These are phyloP conservation scores for Colletotrichum orbiculare DNA, from an alignment of 2,329 filamentous ascomycete genomes.

Conservation along the genomic window DNA sequence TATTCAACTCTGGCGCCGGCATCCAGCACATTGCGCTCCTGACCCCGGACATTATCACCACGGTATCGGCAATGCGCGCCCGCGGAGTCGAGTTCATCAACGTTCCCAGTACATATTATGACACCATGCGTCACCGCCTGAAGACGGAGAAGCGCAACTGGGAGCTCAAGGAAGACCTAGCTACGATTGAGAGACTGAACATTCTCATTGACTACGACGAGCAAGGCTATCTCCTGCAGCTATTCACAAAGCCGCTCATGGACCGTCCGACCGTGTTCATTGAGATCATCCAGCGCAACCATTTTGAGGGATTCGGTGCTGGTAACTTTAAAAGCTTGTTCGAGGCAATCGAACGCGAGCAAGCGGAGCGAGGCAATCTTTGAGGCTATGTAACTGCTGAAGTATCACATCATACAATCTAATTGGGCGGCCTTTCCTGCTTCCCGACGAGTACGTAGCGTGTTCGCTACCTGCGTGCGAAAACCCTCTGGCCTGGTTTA, in stretches of 20 bases:
- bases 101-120: slow-evolving; percentile 89
- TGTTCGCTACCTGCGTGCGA: no score
- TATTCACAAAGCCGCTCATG: slow-evolving; percentile 90
- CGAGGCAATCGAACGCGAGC: slow-evolving; percentile 94
- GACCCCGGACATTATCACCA: slow-evolving; percentile 81
- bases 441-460: no score
- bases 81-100: slow-evolving; percentile 93
- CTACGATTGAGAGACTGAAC: slow-evolving; percentile 79
- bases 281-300: slow-evolving; percentile 93
- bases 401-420: no score
- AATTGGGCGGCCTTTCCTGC: no score
- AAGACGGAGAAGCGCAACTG: slow-evolving; percentile 69
- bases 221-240: slow-evolving; percentile 81
- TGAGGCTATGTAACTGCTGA: slow-evolving; percentile 47
- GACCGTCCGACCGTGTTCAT: slow-evolving; percentile 95
- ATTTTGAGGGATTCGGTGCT: slow-evolving; percentile 92
- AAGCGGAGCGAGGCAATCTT: slow-evolving; percentile 86
- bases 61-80: slow-evolving; percentile 83
- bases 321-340: slow-evolving; percentile 97
- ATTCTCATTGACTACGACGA: slow-evolving; percentile 97
- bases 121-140: slow-evolving; percentile 78
- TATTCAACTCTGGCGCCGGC: slow-evolving; percentile 89
- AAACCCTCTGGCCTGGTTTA: no score
- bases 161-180: slow-evolving; percentile 82
- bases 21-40: slow-evolving; percentile 94